Evolutionary conservation across 352 stramenopile species (phyloP).

Genomic region (Blastocystis sp.): DNA sequence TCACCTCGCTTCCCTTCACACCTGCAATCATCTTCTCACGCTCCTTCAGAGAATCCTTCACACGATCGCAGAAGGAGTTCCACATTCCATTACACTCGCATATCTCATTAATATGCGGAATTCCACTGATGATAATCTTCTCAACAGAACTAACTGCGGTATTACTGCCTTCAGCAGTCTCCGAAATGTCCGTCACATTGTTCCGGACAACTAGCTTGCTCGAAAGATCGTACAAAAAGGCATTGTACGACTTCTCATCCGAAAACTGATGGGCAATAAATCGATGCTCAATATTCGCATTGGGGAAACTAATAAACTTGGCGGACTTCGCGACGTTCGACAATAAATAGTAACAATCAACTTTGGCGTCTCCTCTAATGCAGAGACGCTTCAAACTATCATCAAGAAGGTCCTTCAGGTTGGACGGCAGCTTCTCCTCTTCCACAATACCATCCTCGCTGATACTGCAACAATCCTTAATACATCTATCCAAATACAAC

Average conservation of each 20-base stretch:
- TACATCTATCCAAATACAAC: neutral
- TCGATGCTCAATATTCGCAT: neutral
- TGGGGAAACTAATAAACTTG: neutral
- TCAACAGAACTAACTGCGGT: conserved; percentile 20
- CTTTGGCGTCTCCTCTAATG: neutral
- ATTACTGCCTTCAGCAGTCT: neutral
- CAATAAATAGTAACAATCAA: conserved; percentile 49
- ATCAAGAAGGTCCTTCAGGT: neutral
- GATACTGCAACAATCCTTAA: neutral
- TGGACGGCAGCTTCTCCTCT: neutral
- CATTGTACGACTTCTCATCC: neutral
- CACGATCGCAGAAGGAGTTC: neutral
- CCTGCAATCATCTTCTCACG: neutral
- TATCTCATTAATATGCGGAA: neutral
- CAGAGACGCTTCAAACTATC: neutral
- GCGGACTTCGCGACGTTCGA: conserved; percentile 2
- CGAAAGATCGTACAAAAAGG: conserved; percentile 45
- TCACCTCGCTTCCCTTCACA: neutral
- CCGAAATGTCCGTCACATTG: neutral
- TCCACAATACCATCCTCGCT: neutral
- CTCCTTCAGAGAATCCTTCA: neutral
- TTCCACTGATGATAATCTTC: neutral
- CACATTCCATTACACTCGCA: neutral
- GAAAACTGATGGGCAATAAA: conserved; percentile 31
- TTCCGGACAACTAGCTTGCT: neutral